A percentile compares a stretch with the other conserved stretches of the same genome.
These are phyloP conservation scores for Vitis rotundifolia DNA, from an alignment of 164 flowering plant genomes.

Conservation along the genomic window DNA sequence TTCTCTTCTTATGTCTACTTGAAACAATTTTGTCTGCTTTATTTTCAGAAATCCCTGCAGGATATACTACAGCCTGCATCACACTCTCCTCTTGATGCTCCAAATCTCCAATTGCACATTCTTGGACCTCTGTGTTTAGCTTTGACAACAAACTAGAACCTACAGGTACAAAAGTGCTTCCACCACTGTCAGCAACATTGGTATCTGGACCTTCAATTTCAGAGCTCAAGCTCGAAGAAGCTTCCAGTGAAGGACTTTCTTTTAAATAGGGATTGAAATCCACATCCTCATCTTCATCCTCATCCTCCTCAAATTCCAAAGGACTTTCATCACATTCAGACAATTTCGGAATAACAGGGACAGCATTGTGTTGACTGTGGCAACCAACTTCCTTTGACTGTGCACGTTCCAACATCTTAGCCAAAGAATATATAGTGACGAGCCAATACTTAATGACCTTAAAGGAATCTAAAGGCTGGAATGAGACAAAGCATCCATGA, in stretches of 20 bases:
- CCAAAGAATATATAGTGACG: neutral
- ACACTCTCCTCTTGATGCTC: constrained; percentile 36
- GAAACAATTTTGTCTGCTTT: constrained; percentile 13
- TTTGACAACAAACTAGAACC: constrained; percentile 13
- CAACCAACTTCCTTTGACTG: constrained; percentile 11
- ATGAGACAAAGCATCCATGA: too few relatives aligned
- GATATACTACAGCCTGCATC: constrained; percentile 25
- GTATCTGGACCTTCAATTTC: constrained; percentile 60
- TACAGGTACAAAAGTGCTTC: constrained; percentile 6
- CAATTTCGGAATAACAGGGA: neutral
- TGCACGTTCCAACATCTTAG: constrained; percentile 18
- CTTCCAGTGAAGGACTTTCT: constrained; percentile 64
- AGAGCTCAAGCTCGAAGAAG: constrained; percentile 92
- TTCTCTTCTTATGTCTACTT: constrained; percentile 20
- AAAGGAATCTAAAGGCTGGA: neutral
- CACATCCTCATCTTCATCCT: constrained; percentile 43
- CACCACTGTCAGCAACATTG: constrained; percentile 36
- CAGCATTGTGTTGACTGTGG: neutral
- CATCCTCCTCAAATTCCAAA: constrained; percentile 17
- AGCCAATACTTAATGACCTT: neutral
- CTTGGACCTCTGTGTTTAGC: constrained; percentile 5
- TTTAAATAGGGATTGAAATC: constrained; percentile 77
- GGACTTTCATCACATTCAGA: constrained; percentile 8
- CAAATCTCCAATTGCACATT: constrained; percentile 26
- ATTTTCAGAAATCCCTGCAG: constrained; percentile 14